Evolutionary conservation across 768 basidiomycete species (phyloP), one percentile per base, ranked within the genome.

Genomic region (Phallus indusiatus): DNA sequence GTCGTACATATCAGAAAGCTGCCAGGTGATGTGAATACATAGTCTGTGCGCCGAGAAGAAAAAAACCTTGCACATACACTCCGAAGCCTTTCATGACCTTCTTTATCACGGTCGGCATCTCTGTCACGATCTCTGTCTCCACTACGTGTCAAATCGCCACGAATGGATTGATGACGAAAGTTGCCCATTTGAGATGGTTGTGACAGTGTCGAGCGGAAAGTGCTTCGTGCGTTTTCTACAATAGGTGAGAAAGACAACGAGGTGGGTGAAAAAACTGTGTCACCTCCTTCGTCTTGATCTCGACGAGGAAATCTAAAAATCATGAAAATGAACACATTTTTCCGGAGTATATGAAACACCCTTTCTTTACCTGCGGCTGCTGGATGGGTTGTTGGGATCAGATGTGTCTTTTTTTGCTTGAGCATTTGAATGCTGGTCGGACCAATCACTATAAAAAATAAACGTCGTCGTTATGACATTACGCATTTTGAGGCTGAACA

Each of bases 151-250:
- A 51, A 55, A 49, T 63, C 53, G 37, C 49, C 61, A 55, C 88
- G 86, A 64, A 86, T 72, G 11, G 90, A 89, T 64, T 93, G 90
- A 66, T 92, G 90, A 68, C 90, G 88, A 71, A 93, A 93, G 68
- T 90, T 91, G 52, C 90, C 90, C 90, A 93, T 93, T 73, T 92
- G 90, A 36, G 90, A 89, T 24, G 89, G 88, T 65, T 93, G 90
- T 22, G 87, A 81, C 53, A 87, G 74, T 14, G 81, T 76, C 12
- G 88, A 79, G 33, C 88, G 82, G 67, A 90, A 91, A 7, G 83
- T 78, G 22, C 86, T 80, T 59, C 90, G 79, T 11, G 81, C 70
- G 55, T 77, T 71, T 71, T 84, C 81, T 80, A 62, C 22, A 53
- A 36, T 17, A 51, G 21, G 47, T 51, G 22, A 37, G 14, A 35